Conservation (phyloP, 176 grass and related monocot genomes). For the Carex parvula region DNA sequence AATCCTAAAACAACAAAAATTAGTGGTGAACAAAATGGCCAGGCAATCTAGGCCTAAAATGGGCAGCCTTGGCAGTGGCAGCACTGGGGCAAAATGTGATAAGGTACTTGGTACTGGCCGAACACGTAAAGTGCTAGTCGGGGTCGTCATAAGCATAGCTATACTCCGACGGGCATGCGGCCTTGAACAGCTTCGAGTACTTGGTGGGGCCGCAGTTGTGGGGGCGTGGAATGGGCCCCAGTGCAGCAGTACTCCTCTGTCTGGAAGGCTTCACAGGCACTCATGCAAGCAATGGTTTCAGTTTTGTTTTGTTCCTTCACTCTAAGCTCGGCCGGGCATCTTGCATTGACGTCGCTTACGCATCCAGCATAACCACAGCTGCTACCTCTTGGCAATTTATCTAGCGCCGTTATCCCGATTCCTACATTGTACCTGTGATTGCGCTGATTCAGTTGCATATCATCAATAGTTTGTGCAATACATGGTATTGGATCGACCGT, state of each 20-base stretch:
- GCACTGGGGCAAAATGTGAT: conserved; percentile 72
- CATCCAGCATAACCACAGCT: conserved; percentile 72
- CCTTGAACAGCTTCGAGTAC: conserved; percentile 79
- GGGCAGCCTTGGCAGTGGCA: conserved; percentile 22
- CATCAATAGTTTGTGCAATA: not conserved
- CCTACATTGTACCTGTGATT: conserved; percentile 61
- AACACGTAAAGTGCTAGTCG: conserved; percentile 91
- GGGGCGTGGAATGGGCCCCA: conserved; percentile 41
- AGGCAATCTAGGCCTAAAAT: conserved; percentile 15
- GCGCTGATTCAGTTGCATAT: not conserved
- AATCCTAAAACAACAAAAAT: conserved; percentile 1
- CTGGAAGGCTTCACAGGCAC: conserved; percentile 79
- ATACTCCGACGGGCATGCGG: conserved; percentile 67
- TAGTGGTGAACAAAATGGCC: conserved; percentile 16
- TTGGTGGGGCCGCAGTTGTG: conserved; percentile 50
- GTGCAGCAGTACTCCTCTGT: conserved; percentile 77
- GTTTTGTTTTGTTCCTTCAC: not conserved
- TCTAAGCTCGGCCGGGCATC: conserved; percentile 60
- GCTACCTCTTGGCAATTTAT: conserved; percentile 19
- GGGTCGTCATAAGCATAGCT: conserved; percentile 94
- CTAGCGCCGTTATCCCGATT: conserved; percentile 52
- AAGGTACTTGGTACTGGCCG: conserved; percentile 50
- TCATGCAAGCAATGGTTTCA: conserved; percentile 51
- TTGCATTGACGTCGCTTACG: conserved; percentile 68
- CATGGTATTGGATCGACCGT: not conserved